Evolutionary conservation across 331 rosid species (phyloP).

Genomic region (Spiraea crenata): DNA sequence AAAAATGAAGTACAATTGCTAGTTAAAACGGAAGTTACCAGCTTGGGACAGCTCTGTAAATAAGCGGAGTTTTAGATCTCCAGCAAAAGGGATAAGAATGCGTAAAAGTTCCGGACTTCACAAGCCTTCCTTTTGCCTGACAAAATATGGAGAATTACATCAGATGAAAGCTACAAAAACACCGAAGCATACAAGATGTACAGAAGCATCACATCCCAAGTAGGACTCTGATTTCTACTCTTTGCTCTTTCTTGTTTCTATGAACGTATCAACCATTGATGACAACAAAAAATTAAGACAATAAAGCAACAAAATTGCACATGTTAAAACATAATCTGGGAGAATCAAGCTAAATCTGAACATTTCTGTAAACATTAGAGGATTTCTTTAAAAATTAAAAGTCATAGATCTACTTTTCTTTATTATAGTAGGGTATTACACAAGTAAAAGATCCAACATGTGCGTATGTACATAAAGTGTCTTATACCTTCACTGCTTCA

Average conservation of each 20-base stretch:
- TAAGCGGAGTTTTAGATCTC: constrained; percentile 93
- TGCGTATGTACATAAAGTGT: not conserved
- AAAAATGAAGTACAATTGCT: not conserved
- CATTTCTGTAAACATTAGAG: not conserved
- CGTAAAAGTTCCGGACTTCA: constrained; percentile 67
- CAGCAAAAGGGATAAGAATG: constrained; percentile 94
- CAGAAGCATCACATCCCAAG: not conserved
- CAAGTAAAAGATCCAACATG: not conserved
- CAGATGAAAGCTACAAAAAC: constrained; percentile 1
- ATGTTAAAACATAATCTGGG: not conserved
- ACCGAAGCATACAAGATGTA: not conserved
- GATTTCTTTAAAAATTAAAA: not conserved
- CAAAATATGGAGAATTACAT: constrained; percentile 28
- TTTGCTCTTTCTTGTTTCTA: not conserved
- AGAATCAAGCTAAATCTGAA: not conserved
- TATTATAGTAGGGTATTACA: not conserved
- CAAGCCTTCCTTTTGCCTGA: constrained; percentile 85
- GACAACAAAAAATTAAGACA: not conserved
- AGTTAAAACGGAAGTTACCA: constrained; percentile 50
- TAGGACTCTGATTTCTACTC: not conserved
- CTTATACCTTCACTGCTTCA: constrained; percentile 77
- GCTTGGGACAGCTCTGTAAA: constrained; percentile 96
- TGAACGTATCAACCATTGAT: not conserved
- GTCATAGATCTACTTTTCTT: not conserved
- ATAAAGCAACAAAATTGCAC: not conserved